Evolutionary conservation across 768 basidiomycete species (phyloP).

Genomic region (Auriscalpium orientale): DNA sequence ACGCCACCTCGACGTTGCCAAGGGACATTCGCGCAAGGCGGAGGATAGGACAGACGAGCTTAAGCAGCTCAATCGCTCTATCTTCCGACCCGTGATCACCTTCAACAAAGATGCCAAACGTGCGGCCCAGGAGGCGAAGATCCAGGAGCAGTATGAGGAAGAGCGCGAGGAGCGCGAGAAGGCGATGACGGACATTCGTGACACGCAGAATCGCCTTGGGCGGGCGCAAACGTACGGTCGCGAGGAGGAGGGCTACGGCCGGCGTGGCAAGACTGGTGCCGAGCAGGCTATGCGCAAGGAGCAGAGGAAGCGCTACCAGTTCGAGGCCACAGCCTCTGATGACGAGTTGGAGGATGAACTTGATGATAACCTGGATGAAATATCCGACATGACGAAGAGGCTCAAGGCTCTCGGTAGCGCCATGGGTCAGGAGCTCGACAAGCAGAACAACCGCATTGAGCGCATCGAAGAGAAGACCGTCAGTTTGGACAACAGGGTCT

Average conservation of each 20-base stretch:
- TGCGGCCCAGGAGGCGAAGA: constrained; percentile 75
- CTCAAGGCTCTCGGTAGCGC: constrained; percentile 73
- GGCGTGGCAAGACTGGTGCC: constrained; percentile 39
- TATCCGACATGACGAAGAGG: constrained; percentile 65
- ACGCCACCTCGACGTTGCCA: constrained; percentile 88
- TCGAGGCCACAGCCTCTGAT: constrained; percentile 84
- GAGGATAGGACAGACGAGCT: constrained; percentile 91
- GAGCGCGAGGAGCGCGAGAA: constrained; percentile 80
- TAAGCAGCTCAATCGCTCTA: constrained; percentile 88
- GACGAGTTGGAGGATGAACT: constrained; percentile 94
- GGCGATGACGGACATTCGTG: constrained; percentile 77
- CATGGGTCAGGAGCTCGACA: constrained; percentile 84
- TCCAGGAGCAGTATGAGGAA: constrained; percentile 80
- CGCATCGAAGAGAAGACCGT: constrained; percentile 74
- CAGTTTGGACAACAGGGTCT: constrained; percentile 64
- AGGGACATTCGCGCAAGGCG: constrained; percentile 80
- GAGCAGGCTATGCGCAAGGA: constrained; percentile 54
- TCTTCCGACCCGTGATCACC: constrained; percentile 86
- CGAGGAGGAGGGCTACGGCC: constrained; percentile 36
- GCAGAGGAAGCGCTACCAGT: constrained; percentile 79
- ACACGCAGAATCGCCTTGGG: constrained; percentile 81
- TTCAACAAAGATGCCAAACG: constrained; percentile 94
- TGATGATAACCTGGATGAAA: constrained; percentile 86
- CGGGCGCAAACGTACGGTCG: constrained; percentile 59
- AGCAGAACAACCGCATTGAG: constrained; percentile 76